Evolutionary conservation across 352 stramenopile genomes (phyloP), one percentile per base, ranked within the genome.

Genomic region (Pythium aquatile): DNA sequence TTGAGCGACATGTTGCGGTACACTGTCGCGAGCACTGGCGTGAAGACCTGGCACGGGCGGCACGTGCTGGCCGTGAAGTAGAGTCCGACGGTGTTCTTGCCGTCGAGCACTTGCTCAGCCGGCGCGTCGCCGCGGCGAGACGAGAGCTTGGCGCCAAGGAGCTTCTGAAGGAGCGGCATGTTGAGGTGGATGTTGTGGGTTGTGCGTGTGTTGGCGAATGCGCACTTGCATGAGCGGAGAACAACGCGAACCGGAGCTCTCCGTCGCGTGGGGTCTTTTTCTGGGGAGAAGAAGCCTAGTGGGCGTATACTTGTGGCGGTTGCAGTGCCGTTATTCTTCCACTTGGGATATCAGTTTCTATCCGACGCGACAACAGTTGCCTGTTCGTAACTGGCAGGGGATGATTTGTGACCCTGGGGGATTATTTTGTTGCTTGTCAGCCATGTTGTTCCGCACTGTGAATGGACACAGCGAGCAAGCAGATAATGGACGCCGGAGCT

Each of bases 51-150:
- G 52, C 81, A 90, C 16, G 79, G 77, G 32, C 69, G 69, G 60
- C 79, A 88, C 14, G 69, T 79, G 66, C 78, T 88, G 49, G 76
- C 76, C 10, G 79, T 87, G 67, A 90, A 90, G 73, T 87, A 90
- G 32, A 90, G 60, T 0, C 79, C 79, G 52, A 90, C 69, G 39
- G 82, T 73, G 20, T 64, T 77, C 66, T 89, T 89, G 59, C 70
- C 49, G 35, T 74, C 78, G 47, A 89, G 75, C 60, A 74, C 80
- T 37, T 86, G 72, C 20, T 77, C 56, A 14, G 80, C 83, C 32
- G 70, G 49, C 35, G 75, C 75, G 63, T 87, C 72, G 44, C 80
- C 80, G 59, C 77, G 78, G 5, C 79, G 75, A 28, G 79, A 87
- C 20, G 82, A 68, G 55, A 88, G 66, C 59, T 74, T 79, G 39